Evolutionary conservation across 2,329 filamentous ascomycete species (phyloP), one percentile per base, ranked within the genome.

Genomic region (Trichoderma citrinoviride): DNA sequence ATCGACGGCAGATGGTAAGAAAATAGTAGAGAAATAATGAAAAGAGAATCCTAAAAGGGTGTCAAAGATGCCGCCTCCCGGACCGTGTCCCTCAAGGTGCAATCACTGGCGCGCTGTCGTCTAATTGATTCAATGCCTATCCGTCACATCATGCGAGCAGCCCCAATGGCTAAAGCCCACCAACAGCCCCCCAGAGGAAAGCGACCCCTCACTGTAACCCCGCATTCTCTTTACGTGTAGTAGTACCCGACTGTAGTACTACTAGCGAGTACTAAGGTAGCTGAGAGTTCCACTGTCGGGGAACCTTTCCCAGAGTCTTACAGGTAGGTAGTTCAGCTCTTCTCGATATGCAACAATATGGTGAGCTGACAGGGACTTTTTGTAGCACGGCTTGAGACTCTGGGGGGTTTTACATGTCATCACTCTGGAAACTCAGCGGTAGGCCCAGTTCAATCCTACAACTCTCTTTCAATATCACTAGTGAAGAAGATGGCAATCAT

Each of bases 181-280:
- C 40, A 61, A 43, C 14, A 29, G 23, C 33, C 33, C n/a, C 33
- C 33, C 33, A 37, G 33, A 37, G 33, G 33, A 14, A 37, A 37
- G 10, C 12, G 37, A 61, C 63, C 63, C 63, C 63, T 61, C 63
- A 61, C 63, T 41, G 62, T 47, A 65, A 65, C 63, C 63, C 63
- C 63, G 63, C 63, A 65, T 47, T 33, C 57, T 33, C 50, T n/a
- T n/a, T n/a, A n/a, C n/a, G n/a, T n/a, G n/a, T n/a, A n/a, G n/a
- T n/a, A n/a, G n/a, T n/a, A n/a, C n/a, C n/a, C n/a, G n/a, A n/a
- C n/a, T n/a, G n/a, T n/a, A n/a, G n/a, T n/a, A n/a, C n/a, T n/a
- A n/a, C 21, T n/a, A 37, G 21, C 52, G 61, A 29, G 33, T 50
- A 19, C n/a, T 29, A 10, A n/a, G 46, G 21, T 49, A 25, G 57